Evolutionary conservation across 441 rosid genomes (phyloP), one percentile per base, ranked within the genome.

Genomic region (Corymbia citriodora): DNA sequence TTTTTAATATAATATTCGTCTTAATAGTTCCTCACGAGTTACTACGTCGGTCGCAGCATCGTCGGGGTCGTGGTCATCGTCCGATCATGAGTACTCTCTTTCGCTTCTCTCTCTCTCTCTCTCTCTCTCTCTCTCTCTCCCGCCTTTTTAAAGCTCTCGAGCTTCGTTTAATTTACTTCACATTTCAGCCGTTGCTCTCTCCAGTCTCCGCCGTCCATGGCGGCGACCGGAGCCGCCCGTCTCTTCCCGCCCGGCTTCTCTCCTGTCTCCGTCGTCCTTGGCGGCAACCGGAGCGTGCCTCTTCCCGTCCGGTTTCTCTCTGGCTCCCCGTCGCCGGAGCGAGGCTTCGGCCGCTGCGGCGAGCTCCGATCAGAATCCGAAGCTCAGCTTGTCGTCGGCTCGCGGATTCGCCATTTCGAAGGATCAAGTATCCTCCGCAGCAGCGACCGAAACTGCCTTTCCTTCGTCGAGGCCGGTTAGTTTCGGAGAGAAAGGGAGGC

Each of bases 371-470:
- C 83, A 7, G 33, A 50, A 8, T 52, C 88, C 81, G 82, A 53
- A 55, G 40, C 21, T 27, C 59, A 68, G 68, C 72, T 68, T 23
- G 2, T 17, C 25, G 45, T 33, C 87, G 49, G 49, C 74, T 55
- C 91, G 87, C 53, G 59, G 87, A 63, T 49, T 59, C 36, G 89
- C 87, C 57, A 54, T 61, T 49, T 82, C 91, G 65, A 90, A 88
- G 53, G 85, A 87, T 33, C 88, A 87, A 54, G 50, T n/a, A 48
- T 36, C 72, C 52, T 55, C 90, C 61, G 40, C 90, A 5, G 86
- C 70, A 17, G 48, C 87, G 31, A n/a, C 87, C 40, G 68, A 68
- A 15, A 19, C 21, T 53, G 29, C 15, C 53, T 12, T 59, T 31
- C 87, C 54, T 18, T 53, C 52, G 87, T 23, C 9, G 54, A 79